Base-by-base conservation (phyloP, 2,329 filamentous ascomycete genomes). In the Sarocladiaceae sp. region DNA sequence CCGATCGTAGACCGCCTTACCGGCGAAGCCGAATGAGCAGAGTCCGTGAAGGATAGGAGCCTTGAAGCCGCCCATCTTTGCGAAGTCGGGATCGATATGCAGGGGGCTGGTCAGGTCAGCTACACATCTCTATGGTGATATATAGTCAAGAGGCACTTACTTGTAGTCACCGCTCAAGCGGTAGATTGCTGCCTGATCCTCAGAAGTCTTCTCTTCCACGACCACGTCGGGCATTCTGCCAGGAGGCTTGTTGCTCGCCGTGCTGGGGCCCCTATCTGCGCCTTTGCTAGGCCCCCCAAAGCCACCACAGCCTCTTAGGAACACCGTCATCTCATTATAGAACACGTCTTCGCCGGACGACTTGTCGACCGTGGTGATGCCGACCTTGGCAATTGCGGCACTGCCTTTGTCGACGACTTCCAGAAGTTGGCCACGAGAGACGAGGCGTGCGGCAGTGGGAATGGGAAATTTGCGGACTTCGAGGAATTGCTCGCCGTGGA, bases 401-500 rank as follows among this genome's bases (percentile, higher is more conserved):
- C 83, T 87, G 63, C 93, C 93, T 81, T 97, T 99, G 77, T 99
- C 94, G 46, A 97, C 82, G 10, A 97, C 93, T 69, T 99, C 94
- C 56, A 99, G 82, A 53, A 99, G 85, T 68, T 85, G 86, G 54
- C 84, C 87, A 64, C 84, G 83, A 53, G 87, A 90, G 61, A 88
- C 70, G 48, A 96, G 85, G 53, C 83, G 86, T 49, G 82, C 91
- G 52, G 85, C 80, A 28, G 92, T 97, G 31, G 93, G 93, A 62
- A 97, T 88, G 36, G 94, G 94, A 75, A 85, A 95, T 71, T 93
- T 90, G 66, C 86, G 84, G 64, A 99, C 82, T 73, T 99, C 94
- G 58, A 99, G 89, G 74, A 92, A 99, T 72, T 99, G 94, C 78
- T 99, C 94, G 66, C 94, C 94, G 75, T 99, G 94, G 22, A 99